Conservation (phyloP, 2,329 filamentous ascomycete genomes). For the Cordyceps pruinosa region DNA sequence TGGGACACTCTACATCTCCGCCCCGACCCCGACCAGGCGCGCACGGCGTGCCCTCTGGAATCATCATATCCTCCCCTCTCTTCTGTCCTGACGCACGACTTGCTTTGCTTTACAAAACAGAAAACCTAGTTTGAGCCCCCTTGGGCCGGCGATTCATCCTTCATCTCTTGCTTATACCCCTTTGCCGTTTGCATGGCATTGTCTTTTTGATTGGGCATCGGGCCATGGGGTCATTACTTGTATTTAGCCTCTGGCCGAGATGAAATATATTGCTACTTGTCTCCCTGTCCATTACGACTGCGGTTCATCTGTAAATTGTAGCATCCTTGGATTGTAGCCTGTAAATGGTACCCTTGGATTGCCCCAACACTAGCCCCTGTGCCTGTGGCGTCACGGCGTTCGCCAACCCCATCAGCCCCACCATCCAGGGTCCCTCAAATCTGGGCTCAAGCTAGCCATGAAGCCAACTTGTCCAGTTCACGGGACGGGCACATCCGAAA, state of each 20-base stretch:
- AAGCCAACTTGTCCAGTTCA: slow-evolving; percentile 11
- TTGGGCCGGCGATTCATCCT: slow-evolving; percentile 1
- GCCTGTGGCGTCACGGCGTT: not conserved
- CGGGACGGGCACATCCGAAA: not conserved
- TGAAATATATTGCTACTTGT: slow-evolving; percentile 9
- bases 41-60: slow-evolving; percentile 7
- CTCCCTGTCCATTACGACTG: too few species aligned
- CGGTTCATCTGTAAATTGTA: too few species aligned
- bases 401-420: not conserved
- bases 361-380: too few species aligned
- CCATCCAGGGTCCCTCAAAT: slow-evolving; percentile 7
- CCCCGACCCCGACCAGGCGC: slow-evolving; percentile 8
- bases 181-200: slow-evolving; percentile 9
- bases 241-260: slow-evolving; percentile 12
- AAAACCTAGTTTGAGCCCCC: slow-evolving; percentile 6
- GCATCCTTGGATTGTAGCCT: not conserved
- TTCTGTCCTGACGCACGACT: slow-evolving; percentile 8
- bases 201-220: slow-evolving; percentile 8
- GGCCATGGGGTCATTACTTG: slow-evolving; percentile 9
- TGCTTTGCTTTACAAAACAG: slow-evolving; percentile 10
- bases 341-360: not conserved
- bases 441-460: not conserved
- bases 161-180: slow-evolving; percentile 13
- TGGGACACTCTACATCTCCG: slow-evolving; percentile 5
- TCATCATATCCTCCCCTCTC: slow-evolving; percentile 6